Base-by-base conservation (phyloP, 2,329 filamentous ascomycete species). In the Penicillium corylophilum region DNA sequence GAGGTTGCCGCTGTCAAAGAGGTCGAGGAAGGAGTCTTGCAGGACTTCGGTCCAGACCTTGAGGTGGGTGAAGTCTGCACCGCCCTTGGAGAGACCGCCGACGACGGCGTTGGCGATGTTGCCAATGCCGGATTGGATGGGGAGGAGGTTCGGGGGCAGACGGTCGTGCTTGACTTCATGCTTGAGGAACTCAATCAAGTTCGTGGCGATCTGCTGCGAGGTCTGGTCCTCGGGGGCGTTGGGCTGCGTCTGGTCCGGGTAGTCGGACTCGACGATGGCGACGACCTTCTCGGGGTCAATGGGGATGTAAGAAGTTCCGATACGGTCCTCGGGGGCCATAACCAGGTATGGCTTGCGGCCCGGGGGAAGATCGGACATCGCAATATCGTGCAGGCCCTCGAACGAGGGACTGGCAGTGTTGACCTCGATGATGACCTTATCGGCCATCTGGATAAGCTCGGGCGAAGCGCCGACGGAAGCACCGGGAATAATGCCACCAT, bases 1-100 rank as follows among this genome's bases (percentile, higher is more conserved):
- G 18, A 95, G 82, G 67, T 89, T 86, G 23, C 90, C 90, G 53
- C 84, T 88, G 78, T 95, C 91, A 74, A 95, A 95, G 48, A 95
- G 87, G 70, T 95, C 91, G 22, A 95, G 82, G 83, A 95, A 95
- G 20, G 88, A 91, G 71, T 95, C 90, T 76, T 95, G 90, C 51
- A 95, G 84, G 43, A 95, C 90, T 74, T 95, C 90, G 22, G 91
- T 95, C 91, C 90, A 95, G 35, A 95, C 91, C 70, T 88, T 91
- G 51, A 96, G 82, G 76, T 95, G 89, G 68, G 84, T 82, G 80
- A 95, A 95, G 71, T 92, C 87, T 60, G 88, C 89, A 54, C 78
- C 79, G 13, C 80, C 81, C 52, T 87, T 83, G 59, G 85, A 83
- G 50, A 95, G 83, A 13, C 90, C 91, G 54, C 90, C 90, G 53